Conservation (phyloP, 2,329 filamentous ascomycete genomes). For the Ceratocystis smalleyi region DNA sequence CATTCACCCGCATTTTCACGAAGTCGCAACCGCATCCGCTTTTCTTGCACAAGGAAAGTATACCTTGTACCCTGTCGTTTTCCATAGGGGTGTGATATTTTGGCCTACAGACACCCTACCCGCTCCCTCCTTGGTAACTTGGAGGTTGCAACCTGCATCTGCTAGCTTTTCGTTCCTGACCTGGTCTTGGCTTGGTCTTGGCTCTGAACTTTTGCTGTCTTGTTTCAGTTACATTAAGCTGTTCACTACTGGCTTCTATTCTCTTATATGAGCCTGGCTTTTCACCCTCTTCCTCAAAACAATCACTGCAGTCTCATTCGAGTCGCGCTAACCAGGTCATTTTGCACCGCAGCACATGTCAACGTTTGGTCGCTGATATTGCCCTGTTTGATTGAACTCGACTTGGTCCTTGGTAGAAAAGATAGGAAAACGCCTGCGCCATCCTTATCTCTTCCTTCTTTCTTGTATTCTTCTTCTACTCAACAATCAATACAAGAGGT, state of each 20-base stretch:
- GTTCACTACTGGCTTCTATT: background rate
- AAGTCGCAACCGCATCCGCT: background rate
- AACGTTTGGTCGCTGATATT: background rate
- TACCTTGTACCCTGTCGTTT: background rate
- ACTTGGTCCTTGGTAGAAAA: background rate
- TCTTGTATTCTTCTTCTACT: background rate
- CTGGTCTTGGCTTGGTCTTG: background rate
- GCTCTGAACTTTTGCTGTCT: background rate
- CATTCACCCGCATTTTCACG: background rate
- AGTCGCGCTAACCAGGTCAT: background rate
- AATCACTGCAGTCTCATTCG: background rate
- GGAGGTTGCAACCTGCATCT: conserved; percentile 3
- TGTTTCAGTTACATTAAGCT: conserved; percentile 3
- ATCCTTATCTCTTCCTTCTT: background rate
- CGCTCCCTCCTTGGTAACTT: background rate
- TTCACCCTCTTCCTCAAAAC: background rate
- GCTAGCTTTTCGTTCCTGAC: conserved; percentile 7
- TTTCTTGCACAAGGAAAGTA: background rate
- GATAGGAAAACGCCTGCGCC: background rate
- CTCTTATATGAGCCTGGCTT: background rate
- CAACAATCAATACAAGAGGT: background rate
- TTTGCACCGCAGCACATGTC: background rate
- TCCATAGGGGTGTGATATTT: background rate
- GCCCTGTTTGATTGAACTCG: background rate
- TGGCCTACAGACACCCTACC: background rate